Evolutionary conservation across 192 early-diverging fungal species (phyloP).

Genomic region (Backusella liffmaniae): DNA sequence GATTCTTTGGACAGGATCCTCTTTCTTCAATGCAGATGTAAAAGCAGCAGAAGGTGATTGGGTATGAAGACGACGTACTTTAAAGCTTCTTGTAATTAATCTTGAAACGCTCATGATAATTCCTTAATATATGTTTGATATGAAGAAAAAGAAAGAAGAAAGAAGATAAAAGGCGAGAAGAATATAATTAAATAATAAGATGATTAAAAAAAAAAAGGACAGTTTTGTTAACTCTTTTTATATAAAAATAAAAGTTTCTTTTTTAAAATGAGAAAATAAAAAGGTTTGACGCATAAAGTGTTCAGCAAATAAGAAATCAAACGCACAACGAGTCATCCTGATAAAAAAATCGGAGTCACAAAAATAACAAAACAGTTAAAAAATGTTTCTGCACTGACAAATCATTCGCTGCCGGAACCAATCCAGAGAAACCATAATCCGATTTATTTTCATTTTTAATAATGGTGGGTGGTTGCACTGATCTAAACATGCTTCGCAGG

Average conservation of each 20-base stretch:
- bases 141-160: not conserved
- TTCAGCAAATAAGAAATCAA: constrained; percentile 2
- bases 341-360: not conserved
- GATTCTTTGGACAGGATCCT: not conserved
- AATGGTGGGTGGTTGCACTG: not conserved
- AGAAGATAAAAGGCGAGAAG: not conserved
- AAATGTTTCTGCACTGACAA: not conserved
- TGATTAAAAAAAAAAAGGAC: not conserved
- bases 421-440: not conserved
- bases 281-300: not conserved
- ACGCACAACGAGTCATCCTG: constrained; percentile 2
- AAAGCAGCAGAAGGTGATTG: constrained; percentile 9
- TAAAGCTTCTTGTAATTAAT: not conserved
- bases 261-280: not conserved
- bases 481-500: not conserved
- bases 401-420: constrained; percentile 1
- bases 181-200: not conserved
- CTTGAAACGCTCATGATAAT: constrained; percentile 1
- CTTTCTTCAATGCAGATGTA: not conserved
- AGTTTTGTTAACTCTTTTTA: not conserved
- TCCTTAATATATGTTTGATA: not conserved
- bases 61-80: constrained; percentile 3
- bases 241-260: not conserved
- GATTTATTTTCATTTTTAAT: constrained; percentile 1
- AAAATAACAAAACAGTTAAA: not conserved